Evolutionary conservation across 495 filamentous ascomycete genomes (phyloP).

Genomic region (Penicillium manginii): DNA sequence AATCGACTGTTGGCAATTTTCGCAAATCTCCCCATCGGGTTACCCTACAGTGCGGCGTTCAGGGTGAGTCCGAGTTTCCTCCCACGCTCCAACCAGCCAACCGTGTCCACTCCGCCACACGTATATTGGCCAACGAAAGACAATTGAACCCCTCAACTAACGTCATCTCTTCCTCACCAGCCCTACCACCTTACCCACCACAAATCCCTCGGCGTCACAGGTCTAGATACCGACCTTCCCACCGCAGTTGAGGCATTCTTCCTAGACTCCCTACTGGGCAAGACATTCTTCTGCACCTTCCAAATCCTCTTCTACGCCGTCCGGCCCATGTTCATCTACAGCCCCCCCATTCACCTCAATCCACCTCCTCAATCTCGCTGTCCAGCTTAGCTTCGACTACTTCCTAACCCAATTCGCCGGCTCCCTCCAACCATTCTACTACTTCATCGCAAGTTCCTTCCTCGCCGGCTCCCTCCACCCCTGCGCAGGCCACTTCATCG

Average conservation of each 20-base stretch:
- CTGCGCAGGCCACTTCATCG: constrained; percentile 97
- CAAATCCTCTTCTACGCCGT: constrained; percentile 99
- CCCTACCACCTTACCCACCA: constrained; percentile 99
- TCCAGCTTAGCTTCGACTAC: constrained; percentile 79
- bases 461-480: constrained; percentile 93
- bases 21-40: constrained; percentile 92
- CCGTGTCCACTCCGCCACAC: not conserved
- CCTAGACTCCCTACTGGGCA: constrained; percentile 94
- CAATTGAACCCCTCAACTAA: constrained; percentile 2
- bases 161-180: constrained; percentile 41
- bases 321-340: constrained; percentile 95
- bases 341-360: constrained; percentile 86
- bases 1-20: constrained; percentile 89
- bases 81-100: not conserved
- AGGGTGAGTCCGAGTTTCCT: constrained; percentile 56
- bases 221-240: constrained; percentile 94
- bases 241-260: constrained; percentile 90
- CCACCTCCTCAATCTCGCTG: constrained; percentile 77
- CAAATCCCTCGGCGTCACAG: constrained; percentile 96
- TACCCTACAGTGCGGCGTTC: constrained; percentile 97
- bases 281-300: constrained; percentile 99
- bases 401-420: constrained; percentile 59
- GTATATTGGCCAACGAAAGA: not conserved
- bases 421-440: constrained; percentile 64
- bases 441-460: constrained; percentile 86